These are phyloP conservation scores for Anethum foeniculum DNA, from an alignment of 140 eudicot species.

Conservation along the genomic window DNA sequence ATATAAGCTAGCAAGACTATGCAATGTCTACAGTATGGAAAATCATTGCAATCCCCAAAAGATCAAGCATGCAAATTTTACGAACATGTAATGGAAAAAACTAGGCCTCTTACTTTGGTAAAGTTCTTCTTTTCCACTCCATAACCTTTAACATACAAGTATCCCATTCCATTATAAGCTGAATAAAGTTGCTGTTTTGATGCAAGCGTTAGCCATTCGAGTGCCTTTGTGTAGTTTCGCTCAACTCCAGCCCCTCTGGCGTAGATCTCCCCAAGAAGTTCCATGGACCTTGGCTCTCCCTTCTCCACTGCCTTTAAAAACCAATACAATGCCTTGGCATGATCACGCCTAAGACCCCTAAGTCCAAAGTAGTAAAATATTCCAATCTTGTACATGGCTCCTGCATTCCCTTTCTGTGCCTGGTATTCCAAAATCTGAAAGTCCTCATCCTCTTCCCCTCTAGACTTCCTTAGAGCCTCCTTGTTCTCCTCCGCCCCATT, in stretches of 20 bases:
- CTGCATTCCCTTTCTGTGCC: constrained; percentile 90
- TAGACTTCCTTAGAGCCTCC: constrained; percentile 82
- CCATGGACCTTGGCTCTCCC: constrained; percentile 93
- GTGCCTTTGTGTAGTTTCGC: constrained; percentile 77
- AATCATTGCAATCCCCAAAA: neutral
- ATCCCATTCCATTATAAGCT: constrained; percentile 95
- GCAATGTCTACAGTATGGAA: neutral
- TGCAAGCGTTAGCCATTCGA: constrained; percentile 84
- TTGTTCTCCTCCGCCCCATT: constrained; percentile 89
- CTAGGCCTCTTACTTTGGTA: constrained; percentile 53
- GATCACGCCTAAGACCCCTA: constrained; percentile 95
- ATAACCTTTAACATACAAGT: constrained; percentile 83
- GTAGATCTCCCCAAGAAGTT: constrained; percentile 91
- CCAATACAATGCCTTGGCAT: constrained; percentile 75
- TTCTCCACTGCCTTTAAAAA: constrained; percentile 86
- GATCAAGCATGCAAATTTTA: neutral
- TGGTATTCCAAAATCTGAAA: constrained; percentile 90
- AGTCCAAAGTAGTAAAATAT: constrained; percentile 80
- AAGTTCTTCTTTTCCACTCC: constrained; percentile 85
- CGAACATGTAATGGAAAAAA: neutral
- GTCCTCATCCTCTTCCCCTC: constrained; percentile 97
- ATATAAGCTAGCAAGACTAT: neutral
- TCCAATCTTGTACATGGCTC: constrained; percentile 90
- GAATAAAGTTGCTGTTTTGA: constrained; percentile 84
- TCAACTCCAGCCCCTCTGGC: constrained; percentile 91